phyloP scores from a whole-genome alignment of 2,329 filamentous ascomycete genomes.

The Pyricularia grisea region DNA sequence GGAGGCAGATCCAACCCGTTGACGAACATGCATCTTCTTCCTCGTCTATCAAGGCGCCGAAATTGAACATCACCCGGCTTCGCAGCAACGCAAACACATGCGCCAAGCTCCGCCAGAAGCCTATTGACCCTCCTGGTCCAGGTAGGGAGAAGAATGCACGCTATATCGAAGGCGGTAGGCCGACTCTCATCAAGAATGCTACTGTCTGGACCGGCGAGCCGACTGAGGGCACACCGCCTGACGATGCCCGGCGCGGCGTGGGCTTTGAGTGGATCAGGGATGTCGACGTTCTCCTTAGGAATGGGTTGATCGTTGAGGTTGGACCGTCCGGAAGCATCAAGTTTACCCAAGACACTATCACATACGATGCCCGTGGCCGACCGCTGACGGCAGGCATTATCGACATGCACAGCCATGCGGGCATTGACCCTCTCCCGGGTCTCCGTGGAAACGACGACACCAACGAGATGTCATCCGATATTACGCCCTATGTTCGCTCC shows the following conservation, averaged over 20 bases:
- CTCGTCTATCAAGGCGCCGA: neutral
- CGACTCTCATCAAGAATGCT: constrained; percentile 57
- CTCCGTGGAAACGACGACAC: constrained; percentile 46
- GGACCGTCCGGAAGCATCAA: constrained; percentile 35
- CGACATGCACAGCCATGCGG: constrained; percentile 63
- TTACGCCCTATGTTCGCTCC: constrained; percentile 59
- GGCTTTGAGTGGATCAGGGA: constrained; percentile 47
- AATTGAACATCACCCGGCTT: constrained; percentile 42
- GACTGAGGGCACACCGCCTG: constrained; percentile 34
- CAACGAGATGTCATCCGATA: constrained; percentile 55
- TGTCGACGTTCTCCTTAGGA: constrained; percentile 51
- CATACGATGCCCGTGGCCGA: constrained; percentile 51
- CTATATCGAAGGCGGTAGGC: constrained; percentile 43
- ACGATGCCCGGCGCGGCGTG: constrained; percentile 46
- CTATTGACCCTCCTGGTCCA: constrained; percentile 43
- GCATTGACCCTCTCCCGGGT: constrained; percentile 46
- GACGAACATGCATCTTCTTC: neutral
- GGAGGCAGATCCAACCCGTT: constrained; percentile 23
- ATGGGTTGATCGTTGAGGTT: constrained; percentile 51
- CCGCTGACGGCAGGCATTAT: constrained; percentile 58
- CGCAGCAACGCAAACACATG: constrained; percentile 46
- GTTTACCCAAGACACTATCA: constrained; percentile 28
- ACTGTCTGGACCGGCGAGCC: constrained; percentile 60
- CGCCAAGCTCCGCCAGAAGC: constrained; percentile 41
- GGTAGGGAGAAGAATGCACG: constrained; percentile 52